phyloP scores from a whole-genome alignment of 73 alveolate genomes.

The Durusdinium trenchii region DNA sequence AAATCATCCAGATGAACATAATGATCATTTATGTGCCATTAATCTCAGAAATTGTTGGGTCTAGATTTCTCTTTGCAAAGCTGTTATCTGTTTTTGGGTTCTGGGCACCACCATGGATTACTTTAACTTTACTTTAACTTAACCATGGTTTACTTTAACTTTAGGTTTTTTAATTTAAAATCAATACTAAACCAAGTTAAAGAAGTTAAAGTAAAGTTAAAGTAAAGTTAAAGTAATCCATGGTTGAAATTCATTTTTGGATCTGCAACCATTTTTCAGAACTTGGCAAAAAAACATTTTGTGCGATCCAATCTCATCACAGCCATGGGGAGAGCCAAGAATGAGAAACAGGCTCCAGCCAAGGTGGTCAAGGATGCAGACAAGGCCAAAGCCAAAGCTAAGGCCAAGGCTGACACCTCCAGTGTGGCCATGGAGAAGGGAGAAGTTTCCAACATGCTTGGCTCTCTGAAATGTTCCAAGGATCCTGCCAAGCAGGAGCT shows the following conservation, averaged over 20 bases:
- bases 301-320: not conserved
- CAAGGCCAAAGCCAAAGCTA: not conserved
- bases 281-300: not conserved
- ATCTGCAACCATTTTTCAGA: too few species aligned
- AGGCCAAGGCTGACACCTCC: not conserved
- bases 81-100: too few species aligned
- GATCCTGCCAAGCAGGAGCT: not conserved
- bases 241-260: not conserved
- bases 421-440: not conserved
- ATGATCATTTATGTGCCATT: too few species aligned
- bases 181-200: not conserved
- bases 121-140: not conserved
- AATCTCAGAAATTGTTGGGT: too few species aligned
- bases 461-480: conserved; percentile 1
- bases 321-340: not conserved
- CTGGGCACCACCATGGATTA: too few species aligned
- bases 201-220: not conserved
- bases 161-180: too few species aligned
- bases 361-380: too few species aligned
- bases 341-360: not conserved
- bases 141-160: not conserved
- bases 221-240: not conserved
- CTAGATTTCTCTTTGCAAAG: too few species aligned
- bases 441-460: not conserved
- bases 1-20: too few species aligned